These are phyloP conservation scores for Pseudevernia furfuracea DNA, from an alignment of 495 filamentous ascomycete species.

Conservation along the genomic window DNA sequence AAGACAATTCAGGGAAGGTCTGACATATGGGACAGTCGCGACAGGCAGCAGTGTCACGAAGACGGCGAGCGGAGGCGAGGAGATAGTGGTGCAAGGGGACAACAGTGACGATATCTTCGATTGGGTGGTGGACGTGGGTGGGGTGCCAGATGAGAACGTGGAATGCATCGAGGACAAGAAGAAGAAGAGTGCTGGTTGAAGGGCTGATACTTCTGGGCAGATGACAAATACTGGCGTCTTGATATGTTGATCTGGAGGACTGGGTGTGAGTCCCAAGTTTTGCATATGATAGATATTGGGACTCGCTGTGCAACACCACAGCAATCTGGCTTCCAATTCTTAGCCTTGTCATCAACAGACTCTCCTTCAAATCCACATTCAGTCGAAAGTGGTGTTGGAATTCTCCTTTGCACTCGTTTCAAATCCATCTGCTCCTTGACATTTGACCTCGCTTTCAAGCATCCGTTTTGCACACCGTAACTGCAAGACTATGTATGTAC, in stretches of 20 bases:
- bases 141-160: slow-evolving; percentile 87
- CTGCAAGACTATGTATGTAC: too few relatives aligned
- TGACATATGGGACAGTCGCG: slow-evolving; percentile 46
- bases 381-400: not conserved
- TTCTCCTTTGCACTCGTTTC: not conserved
- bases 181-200: slow-evolving; percentile 51
- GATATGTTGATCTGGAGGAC: not conserved
- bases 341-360: not conserved
- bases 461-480: too few relatives aligned
- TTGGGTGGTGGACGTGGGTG: slow-evolving; percentile 75
- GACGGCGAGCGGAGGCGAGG: slow-evolving; percentile 74
- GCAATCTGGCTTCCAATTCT: not conserved
- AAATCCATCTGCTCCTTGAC: not conserved
- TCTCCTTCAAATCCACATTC: not conserved
- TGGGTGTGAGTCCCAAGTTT: not conserved
- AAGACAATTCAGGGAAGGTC: not conserved
- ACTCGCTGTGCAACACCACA: not conserved
- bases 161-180: slow-evolving; percentile 92
- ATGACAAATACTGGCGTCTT: not conserved
- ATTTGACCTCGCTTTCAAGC: not conserved
- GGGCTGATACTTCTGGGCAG: not conserved
- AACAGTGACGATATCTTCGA: slow-evolving; percentile 91
- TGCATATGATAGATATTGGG: not conserved
- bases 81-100: slow-evolving; percentile 97
- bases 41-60: slow-evolving; percentile 92